Conservation (phyloP, 2,329 filamentous ascomycete species). For the Talaromyces sp. region DNA sequence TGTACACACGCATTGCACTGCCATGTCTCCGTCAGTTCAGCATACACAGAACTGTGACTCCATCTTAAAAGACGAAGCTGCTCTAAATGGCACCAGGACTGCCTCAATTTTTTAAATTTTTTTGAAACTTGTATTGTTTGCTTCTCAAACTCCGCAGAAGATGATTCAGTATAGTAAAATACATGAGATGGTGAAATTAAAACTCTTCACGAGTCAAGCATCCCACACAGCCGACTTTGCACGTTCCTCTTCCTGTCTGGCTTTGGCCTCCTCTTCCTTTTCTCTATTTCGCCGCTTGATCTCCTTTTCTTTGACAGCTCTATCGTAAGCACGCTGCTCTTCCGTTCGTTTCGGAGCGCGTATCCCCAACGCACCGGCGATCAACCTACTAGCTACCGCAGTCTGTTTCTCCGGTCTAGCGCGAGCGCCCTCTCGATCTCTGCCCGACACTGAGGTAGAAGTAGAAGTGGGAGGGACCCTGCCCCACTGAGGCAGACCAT, state of each 20-base stretch:
- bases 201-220: conserved; percentile 40
- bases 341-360: conserved; percentile 76
- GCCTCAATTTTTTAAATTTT: not conserved
- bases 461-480: conserved; percentile 16
- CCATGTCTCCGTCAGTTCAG: not conserved
- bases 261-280: conserved; percentile 60
- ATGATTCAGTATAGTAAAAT: not conserved
- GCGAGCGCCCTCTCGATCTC: conserved; percentile 19
- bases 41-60: not conserved
- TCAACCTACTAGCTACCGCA: conserved; percentile 82
- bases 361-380: conserved; percentile 81
- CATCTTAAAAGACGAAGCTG: not conserved
- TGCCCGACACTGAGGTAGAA: conserved; percentile 10
- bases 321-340: conserved; percentile 84
- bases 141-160: not conserved
- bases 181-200: not conserved
- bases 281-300: conserved; percentile 70
- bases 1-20: not conserved
- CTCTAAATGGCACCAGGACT: not conserved
- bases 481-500: conserved; percentile 2
- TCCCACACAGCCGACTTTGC: conserved; percentile 88
- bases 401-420: conserved; percentile 83
- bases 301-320: conserved; percentile 77
- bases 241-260: conserved; percentile 63
- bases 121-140: not conserved